Evolutionary conservation across 768 basidiomycete species (phyloP), one percentile per base, ranked within the genome.

Genomic region (Mrakia hoshinonis): DNA sequence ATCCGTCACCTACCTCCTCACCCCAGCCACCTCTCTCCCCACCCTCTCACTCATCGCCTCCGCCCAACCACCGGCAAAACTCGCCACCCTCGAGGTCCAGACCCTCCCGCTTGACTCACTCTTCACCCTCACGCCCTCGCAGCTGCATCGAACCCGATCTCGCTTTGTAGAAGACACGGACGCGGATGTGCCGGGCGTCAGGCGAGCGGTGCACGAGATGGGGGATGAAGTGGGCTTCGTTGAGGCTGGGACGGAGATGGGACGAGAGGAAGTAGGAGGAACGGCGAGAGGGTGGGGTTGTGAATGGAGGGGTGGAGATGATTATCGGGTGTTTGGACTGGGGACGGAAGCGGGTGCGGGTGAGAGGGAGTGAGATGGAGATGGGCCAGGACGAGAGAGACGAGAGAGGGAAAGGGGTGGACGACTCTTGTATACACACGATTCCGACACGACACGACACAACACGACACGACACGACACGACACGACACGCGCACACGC

Each of bases 301-400:
- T 43, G 65, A 66, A 12, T 51, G 51, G 31, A 66, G 47, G 20
- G 65, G 65, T 2, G 47, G 48, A 6, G 65, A 66, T 3, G 65
- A 66, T 34, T 66, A 29, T 26, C 48, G 65, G 18, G 7, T 66
- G 9, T 66, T 51, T 31, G 43, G 51, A 5, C 26, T 66, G 65
- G 36, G 46, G 13, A 6, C 13, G 22, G 29, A 48, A 20, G 22
- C 12, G 29, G 29, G 12, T 58, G 24, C 15, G 24, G 26, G 13
- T 58, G 12, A 24, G 54, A 15, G n/a, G 15, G 13, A 13, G 20
- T 24, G 26, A 58, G 54, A 24, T n/a, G n/a, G n/a, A n/a, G n/a
- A n/a, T n/a, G n/a, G n/a, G n/a, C n/a, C n/a, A 24, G 4, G 54
- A 29, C 54, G 9, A 24, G 54, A 29, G 20, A 29, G 54, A 12